Percentiles rank a stretch among this genome's conserved stretches.
phyloP scores from a whole-genome alignment of 2,329 filamentous ascomycete species.

The Pestalotiopsis sp. region DNA sequence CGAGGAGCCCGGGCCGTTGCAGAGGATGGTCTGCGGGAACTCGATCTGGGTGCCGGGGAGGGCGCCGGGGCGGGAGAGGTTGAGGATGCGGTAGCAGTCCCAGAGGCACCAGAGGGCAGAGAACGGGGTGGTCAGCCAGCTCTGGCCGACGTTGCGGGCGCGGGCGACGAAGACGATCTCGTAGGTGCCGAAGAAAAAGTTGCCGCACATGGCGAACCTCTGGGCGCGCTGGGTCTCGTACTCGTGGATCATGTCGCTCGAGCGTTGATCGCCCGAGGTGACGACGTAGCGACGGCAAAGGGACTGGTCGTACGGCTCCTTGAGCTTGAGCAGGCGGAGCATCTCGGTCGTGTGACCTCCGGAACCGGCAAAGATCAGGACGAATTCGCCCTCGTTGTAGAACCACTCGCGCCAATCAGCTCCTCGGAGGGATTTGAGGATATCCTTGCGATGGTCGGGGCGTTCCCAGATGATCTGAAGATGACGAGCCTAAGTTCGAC shows the following conservation, averaged over 20 bases:
- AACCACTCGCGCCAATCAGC: not conserved
- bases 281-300: constrained; percentile 78
- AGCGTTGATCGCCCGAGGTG: constrained; percentile 74
- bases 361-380: constrained; percentile 79
- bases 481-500: not conserved
- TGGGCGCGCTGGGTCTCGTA: constrained; percentile 34
- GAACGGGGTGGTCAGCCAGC: constrained; percentile 70
- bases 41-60: constrained; percentile 18
- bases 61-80: constrained; percentile 13
- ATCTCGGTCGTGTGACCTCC: constrained; percentile 96
- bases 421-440: not conserved
- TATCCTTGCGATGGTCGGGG: not conserved
- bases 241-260: constrained; percentile 65
- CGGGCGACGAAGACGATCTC: constrained; percentile 70
- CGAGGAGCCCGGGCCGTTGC: constrained; percentile 86
- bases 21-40: constrained; percentile 75
- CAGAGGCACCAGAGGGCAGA: constrained; percentile 43
- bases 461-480: not conserved
- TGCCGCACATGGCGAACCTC: constrained; percentile 16
- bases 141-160: constrained; percentile 80
- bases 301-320: not conserved
- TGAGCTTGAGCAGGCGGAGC: constrained; percentile 73
- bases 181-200: constrained; percentile 47
- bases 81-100: not conserved
- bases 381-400: constrained; percentile 47